These are phyloP conservation scores for Hermanozyma aechmeae DNA, from an alignment of 805 yeast genomes.

Conservation along the genomic window DNA sequence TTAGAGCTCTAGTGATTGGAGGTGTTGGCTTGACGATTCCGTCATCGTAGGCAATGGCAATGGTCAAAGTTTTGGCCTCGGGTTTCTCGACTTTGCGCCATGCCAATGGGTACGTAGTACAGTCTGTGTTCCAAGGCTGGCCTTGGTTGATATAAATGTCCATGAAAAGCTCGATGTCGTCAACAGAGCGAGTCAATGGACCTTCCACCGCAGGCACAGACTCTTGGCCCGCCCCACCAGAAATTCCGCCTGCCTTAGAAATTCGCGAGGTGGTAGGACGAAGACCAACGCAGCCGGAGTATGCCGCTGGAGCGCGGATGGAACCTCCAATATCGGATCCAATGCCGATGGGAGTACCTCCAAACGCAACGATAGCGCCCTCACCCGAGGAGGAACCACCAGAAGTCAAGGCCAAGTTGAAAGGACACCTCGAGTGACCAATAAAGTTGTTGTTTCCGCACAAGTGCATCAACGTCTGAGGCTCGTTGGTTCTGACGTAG, in stretches of 20 bases:
- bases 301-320: constrained; percentile 61
- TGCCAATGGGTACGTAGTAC: constrained; percentile 37
- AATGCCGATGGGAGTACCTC: constrained; percentile 53
- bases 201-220: constrained; percentile 59
- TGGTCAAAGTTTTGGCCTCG: constrained; percentile 36
- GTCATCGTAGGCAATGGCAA: constrained; percentile 58
- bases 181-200: constrained; percentile 55
- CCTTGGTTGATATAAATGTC: constrained; percentile 50
- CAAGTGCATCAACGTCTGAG: constrained; percentile 62
- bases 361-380: constrained; percentile 51
- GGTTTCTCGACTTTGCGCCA: constrained; percentile 42
- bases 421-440: constrained; percentile 52
- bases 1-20: constrained; percentile 46
- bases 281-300: constrained; percentile 51
- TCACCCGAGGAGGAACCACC: constrained; percentile 77
- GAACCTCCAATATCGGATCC: constrained; percentile 73
- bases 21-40: constrained; percentile 61
- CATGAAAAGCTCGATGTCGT: constrained; percentile 66
- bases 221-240: constrained; percentile 56
- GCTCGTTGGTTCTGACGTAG: constrained; percentile 58
- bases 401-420: constrained; percentile 46
- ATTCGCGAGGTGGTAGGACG: constrained; percentile 54
- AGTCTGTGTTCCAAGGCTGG: constrained; percentile 52
- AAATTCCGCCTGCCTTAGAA: constrained; percentile 33
- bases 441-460: constrained; percentile 52